Evolutionary conservation across 1,139 yeast genomes (phyloP).

Genomic region (Geotrichum fermentans): DNA sequence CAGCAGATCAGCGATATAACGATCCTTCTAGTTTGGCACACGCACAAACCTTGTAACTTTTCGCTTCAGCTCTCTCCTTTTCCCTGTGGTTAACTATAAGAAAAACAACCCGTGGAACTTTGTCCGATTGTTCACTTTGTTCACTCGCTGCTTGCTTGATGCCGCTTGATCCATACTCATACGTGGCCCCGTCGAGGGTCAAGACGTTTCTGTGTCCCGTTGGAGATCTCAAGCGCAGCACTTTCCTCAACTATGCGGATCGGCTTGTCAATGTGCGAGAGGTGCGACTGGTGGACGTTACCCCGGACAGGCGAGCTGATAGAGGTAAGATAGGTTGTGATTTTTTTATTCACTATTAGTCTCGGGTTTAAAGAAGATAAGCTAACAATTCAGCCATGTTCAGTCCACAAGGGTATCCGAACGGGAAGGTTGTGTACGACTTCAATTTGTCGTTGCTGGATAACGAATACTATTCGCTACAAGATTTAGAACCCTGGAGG

Average conservation of each 20-base stretch:
- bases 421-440: constrained; percentile 63
- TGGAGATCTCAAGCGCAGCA: constrained; percentile 47
- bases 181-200: constrained; percentile 59
- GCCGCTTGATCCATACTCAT: constrained; percentile 42
- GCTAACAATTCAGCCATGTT: constrained; percentile 48
- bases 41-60: too few species aligned
- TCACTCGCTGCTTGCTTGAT: too few species aligned
- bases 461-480: constrained; percentile 57
- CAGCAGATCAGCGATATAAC: neutral
- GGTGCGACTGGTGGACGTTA: constrained; percentile 67
- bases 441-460: constrained; percentile 50
- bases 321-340: too few species aligned
- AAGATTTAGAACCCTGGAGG: constrained; percentile 85
- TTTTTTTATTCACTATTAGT: too few species aligned
- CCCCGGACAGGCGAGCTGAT: constrained; percentile 54
- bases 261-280: constrained; percentile 52
- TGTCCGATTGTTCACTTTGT: too few species aligned
- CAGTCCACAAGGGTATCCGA: constrained; percentile 81
- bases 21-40: too few species aligned
- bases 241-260: constrained; percentile 48
- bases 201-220: constrained; percentile 68
- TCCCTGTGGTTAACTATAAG: too few species aligned
- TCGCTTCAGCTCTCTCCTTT: too few species aligned
- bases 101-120: too few species aligned
- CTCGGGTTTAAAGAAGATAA: too few species aligned